Evolutionary conservation across 164 flowering plant species (phyloP).

Genomic region (Nymphaea thermarum): DNA sequence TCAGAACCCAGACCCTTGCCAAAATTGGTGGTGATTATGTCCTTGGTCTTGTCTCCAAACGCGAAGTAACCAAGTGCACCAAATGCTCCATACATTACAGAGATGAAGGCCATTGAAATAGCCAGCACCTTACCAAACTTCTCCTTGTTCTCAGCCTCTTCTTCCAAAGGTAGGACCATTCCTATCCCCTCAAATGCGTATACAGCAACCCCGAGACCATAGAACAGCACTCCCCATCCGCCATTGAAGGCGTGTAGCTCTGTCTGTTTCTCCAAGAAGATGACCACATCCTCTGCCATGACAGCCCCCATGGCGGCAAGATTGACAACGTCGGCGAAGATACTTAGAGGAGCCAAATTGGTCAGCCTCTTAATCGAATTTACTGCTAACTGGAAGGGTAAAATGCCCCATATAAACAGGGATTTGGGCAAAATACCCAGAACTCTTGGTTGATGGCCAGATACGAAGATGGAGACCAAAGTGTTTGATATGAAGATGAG

Average conservation of each 20-base stretch:
- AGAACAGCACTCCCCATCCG: conserved; percentile 44
- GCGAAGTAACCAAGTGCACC: conserved; percentile 83
- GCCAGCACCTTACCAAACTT: conserved; percentile 53
- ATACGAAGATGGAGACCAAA: conserved; percentile 27
- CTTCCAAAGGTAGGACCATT: conserved; percentile 72
- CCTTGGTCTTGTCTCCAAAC: conserved; percentile 63
- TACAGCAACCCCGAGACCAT: conserved; percentile 72
- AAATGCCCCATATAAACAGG: conserved; percentile 49
- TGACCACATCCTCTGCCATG: conserved; percentile 56
- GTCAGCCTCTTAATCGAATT: conserved; percentile 71
- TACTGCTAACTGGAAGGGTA: conserved; percentile 72
- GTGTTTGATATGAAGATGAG: conserved; percentile 50
- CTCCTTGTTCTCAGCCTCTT: conserved; percentile 46
- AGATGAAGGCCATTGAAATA: conserved; percentile 43
- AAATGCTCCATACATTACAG: conserved; percentile 52
- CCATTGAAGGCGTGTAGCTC: conserved; percentile 42
- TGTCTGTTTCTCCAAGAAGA: conserved; percentile 20
- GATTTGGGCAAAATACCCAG: conserved; percentile 20
- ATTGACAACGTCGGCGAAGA: conserved; percentile 83
- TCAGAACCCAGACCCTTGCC: conserved; percentile 50
- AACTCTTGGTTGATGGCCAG: conserved; percentile 2
- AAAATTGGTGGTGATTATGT: conserved; percentile 66
- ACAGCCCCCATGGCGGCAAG: conserved; percentile 79
- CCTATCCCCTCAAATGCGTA: conserved; percentile 86
- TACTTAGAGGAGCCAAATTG: conserved; percentile 83